phyloP scores from a whole-genome alignment of 495 filamentous ascomycete species.

The Aspergillus saccharolyticus region DNA sequence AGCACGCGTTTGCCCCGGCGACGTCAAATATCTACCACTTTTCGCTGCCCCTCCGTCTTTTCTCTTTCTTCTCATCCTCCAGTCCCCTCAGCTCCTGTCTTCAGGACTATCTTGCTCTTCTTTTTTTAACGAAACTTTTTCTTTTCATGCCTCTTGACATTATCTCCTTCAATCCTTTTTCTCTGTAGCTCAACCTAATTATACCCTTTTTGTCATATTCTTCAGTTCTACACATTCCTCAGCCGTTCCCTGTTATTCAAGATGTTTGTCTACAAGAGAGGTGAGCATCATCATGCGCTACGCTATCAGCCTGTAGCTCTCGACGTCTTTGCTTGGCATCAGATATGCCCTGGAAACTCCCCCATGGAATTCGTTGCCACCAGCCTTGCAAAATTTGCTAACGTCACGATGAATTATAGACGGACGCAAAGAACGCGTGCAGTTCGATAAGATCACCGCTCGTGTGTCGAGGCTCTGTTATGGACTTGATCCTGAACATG shows the following conservation, averaged over 20 bases:
- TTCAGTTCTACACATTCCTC: conserved; percentile 12
- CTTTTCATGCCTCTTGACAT: conserved; percentile 13
- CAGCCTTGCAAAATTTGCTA: conserved; percentile 15
- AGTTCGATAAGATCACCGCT: conserved; percentile 99
- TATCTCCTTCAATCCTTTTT: conserved; percentile 9
- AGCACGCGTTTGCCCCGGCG: conserved; percentile 33
- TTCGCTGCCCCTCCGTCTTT: conserved; percentile 35
- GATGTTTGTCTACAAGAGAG: conserved; percentile 70
- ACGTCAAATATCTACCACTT: conserved; percentile 35
- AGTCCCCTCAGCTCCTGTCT: conserved; percentile 19
- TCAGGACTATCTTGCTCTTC: conserved; percentile 11
- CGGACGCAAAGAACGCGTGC: conserved; percentile 98
- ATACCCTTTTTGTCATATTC: conserved; percentile 11
- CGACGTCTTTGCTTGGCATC: not conserved
- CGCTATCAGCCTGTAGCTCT: not conserved
- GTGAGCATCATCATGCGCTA: conserved; percentile 42
- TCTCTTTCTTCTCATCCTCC: conserved; percentile 24
- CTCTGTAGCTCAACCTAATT: conserved; percentile 14
- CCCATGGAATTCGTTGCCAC: conserved; percentile 22
- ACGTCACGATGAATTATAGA: conserved; percentile 49
- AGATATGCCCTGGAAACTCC: not conserved
- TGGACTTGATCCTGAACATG: conserved; percentile 90
- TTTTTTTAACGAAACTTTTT: conserved; percentile 7
- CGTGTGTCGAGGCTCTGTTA: conserved; percentile 97
- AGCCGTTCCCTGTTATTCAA: conserved; percentile 18